Percentiles rank a stretch among this genome's conserved stretches.
These are phyloP conservation scores for Piper longum DNA, from an alignment of 164 flowering plant genomes.

Conservation along the genomic window DNA sequence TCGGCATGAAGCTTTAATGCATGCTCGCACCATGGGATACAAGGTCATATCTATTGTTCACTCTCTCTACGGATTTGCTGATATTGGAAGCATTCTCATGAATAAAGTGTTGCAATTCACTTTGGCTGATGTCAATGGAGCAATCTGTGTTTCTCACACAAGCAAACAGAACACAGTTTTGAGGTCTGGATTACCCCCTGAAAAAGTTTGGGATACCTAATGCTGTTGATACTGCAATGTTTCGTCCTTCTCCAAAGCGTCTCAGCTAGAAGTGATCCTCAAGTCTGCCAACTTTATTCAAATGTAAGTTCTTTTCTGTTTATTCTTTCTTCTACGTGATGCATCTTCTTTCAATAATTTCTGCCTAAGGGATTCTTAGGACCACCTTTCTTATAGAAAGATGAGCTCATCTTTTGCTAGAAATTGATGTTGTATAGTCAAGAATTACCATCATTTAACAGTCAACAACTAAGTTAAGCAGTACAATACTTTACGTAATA, in stretches of 20 bases:
- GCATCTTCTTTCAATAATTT: not conserved
- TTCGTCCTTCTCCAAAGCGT: conserved; percentile 63
- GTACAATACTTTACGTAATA: too few relatives aligned
- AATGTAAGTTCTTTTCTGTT: conserved; percentile 39
- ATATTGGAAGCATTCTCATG: conserved; percentile 93
- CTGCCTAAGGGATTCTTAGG: not conserved
- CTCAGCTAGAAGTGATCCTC: conserved; percentile 74
- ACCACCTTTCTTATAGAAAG: too few relatives aligned
- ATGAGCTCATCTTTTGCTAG: too few relatives aligned
- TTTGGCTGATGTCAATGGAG: conserved; percentile 80
- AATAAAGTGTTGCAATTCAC: conserved; percentile 92
- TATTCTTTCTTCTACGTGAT: not conserved
- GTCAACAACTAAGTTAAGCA: too few relatives aligned
- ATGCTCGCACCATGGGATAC: conserved; percentile 93
- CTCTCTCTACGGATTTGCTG: conserved; percentile 95
- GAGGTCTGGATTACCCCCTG: conserved; percentile 72
- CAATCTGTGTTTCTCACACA: conserved; percentile 97
- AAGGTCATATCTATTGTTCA: conserved; percentile 90
- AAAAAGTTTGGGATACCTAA: conserved; percentile 89
- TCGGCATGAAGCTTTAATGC: conserved; percentile 95
- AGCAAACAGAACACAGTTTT: conserved; percentile 96
- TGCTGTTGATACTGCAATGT: conserved; percentile 97
- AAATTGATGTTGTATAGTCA: too few relatives aligned
- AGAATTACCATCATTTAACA: too few relatives aligned
- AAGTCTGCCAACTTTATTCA: conserved; percentile 67